A percentile compares a stretch with the other conserved stretches of the same genome.
phyloP scores from a whole-genome alignment of 2,329 filamentous ascomycete genomes.

The Hypoxylon sp. region DNA sequence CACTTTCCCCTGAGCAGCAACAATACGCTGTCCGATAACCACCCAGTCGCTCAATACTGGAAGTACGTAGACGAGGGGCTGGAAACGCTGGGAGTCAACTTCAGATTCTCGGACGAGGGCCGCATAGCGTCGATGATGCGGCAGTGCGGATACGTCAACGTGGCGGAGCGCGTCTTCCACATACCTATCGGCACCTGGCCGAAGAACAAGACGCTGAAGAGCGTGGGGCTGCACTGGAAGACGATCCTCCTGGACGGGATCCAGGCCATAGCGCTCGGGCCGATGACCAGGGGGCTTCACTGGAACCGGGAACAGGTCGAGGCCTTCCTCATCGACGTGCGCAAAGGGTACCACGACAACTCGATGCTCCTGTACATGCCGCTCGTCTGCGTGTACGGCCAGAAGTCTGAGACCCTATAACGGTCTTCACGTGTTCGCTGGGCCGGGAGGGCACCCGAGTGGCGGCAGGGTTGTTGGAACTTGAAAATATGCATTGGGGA shows the following conservation, averaged over 20 bases:
- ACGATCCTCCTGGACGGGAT: conserved; percentile 59
- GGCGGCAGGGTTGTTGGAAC: background rate
- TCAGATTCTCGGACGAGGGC: conserved; percentile 53
- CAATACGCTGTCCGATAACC: conserved; percentile 48
- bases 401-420: conserved; percentile 52
- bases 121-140: conserved; percentile 55
- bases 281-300: conserved; percentile 58
- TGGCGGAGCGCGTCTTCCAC: conserved; percentile 58
- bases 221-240: conserved; percentile 60
- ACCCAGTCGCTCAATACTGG: conserved; percentile 58
- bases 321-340: conserved; percentile 56
- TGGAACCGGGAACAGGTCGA: conserved; percentile 60
- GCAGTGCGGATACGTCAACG: conserved; percentile 60
- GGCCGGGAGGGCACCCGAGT: background rate
- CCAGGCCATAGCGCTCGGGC: conserved; percentile 60
- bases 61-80: conserved; percentile 55
- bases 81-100: conserved; percentile 54
- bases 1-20: conserved; percentile 57
- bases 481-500: conserved; percentile 8
- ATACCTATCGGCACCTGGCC: conserved; percentile 64
- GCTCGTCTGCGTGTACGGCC: conserved; percentile 62
- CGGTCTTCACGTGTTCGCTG: conserved; percentile 1
- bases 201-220: conserved; percentile 59
- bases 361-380: conserved; percentile 61
- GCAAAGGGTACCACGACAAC: conserved; percentile 57